phyloP scores from a whole-genome alignment of 2,329 filamentous ascomycete genomes.

The Alternaria sp. region DNA sequence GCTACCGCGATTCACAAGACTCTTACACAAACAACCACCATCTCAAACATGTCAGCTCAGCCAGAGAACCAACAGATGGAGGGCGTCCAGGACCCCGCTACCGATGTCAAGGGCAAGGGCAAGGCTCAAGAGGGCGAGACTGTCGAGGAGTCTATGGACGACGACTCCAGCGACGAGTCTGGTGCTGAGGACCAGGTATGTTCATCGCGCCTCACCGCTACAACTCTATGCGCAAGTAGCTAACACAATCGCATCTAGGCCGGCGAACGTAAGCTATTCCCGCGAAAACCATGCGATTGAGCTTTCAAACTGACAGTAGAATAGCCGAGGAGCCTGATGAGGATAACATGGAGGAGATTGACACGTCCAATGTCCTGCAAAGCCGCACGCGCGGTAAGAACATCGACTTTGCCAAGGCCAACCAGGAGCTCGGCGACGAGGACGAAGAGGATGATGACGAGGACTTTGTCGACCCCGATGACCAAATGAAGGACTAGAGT shows the following conservation, averaged over 20 bases:
- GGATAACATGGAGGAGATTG: conserved; percentile 89
- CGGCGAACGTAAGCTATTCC: conserved; percentile 47
- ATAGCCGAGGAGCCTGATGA: conserved; percentile 73
- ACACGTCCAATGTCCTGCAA: conserved; percentile 84
- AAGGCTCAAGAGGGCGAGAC: conserved; percentile 73
- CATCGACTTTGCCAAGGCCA: conserved; percentile 94
- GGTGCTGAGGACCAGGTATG: conserved; percentile 67
- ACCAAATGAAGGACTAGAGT: conserved; percentile 72
- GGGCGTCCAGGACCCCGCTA: conserved; percentile 53
- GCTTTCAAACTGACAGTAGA: conserved; percentile 28
- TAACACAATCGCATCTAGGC: conserved; percentile 39
- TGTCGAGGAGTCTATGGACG: conserved; percentile 77
- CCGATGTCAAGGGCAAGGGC: conserved; percentile 83
- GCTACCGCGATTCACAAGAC: conserved; percentile 10
- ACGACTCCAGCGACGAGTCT: conserved; percentile 73
- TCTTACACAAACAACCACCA: conserved; percentile 11
- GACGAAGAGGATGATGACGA: conserved; percentile 83
- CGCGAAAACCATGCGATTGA: conserved; percentile 17
- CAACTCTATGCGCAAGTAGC: conserved; percentile 27
- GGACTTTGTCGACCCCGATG: conserved; percentile 69
- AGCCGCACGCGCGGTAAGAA: conserved; percentile 88
- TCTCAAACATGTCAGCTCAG: conserved; percentile 44
- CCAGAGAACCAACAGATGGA: conserved; percentile 50
- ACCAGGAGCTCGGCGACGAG: conserved; percentile 76
- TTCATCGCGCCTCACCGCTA: conserved; percentile 19